A percentile compares a stretch with the other conserved stretches of the same genome.
Conservation (phyloP, 225 moss, liverwort and hornwort species). For the Asterella californica region DNA sequence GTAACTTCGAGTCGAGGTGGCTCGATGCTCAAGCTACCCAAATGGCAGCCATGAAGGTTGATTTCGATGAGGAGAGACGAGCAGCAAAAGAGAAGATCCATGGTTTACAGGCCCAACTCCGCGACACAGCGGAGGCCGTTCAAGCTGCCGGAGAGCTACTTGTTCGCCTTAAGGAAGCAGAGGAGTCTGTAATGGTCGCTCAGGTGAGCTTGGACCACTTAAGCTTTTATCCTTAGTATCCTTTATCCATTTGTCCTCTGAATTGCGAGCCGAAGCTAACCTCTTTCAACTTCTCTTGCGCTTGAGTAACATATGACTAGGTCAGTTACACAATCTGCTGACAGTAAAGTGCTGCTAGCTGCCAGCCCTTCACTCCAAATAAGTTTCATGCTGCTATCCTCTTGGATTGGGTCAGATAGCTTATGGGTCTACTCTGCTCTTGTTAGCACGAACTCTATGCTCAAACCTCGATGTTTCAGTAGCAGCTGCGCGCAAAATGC, state of each 20-base stretch:
- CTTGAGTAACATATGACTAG: too few species aligned
- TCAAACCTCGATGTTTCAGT: too few species aligned
- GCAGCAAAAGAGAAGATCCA: conserved; percentile 56
- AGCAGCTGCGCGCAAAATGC: background rate
- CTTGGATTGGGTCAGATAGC: background rate
- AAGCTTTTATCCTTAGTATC: background rate
- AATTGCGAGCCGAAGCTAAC: background rate
- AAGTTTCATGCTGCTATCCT: too few species aligned
- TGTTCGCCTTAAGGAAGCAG: conserved; percentile 83
- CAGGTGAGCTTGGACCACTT: conserved; percentile 43
- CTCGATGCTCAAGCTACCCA: conserved; percentile 72
- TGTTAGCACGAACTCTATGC: background rate
- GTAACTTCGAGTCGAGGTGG: conserved; percentile 63
- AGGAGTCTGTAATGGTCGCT: conserved; percentile 57
- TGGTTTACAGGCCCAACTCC: conserved; percentile 61
- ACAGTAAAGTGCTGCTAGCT: too few species aligned
- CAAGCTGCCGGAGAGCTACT: conserved; percentile 90
- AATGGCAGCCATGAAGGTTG: conserved; percentile 53
- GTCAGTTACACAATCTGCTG: background rate
- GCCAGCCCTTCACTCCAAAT: too few species aligned
- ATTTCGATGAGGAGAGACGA: conserved; percentile 63
- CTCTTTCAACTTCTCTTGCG: too few species aligned
- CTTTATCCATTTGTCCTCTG: background rate
- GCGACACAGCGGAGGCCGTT: conserved; percentile 89
- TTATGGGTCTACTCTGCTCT: background rate